phyloP scores from a whole-genome alignment of 2,329 filamentous ascomycete genomes.

The Sarocladiaceae sp. region DNA sequence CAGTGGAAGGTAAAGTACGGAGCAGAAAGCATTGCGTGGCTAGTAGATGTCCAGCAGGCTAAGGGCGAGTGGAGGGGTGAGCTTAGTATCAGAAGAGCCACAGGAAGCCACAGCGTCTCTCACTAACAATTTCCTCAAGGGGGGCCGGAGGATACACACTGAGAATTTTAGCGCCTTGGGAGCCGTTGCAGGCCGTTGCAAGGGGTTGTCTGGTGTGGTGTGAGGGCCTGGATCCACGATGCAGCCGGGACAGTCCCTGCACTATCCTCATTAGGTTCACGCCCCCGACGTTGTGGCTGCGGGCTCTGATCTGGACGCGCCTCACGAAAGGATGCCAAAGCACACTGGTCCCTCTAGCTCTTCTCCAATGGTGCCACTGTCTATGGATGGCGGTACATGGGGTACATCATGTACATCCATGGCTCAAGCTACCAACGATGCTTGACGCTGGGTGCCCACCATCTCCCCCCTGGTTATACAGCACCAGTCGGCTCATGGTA shows the following conservation, averaged over 20 bases:
- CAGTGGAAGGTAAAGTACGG: too few species aligned
- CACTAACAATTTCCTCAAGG: conserved; percentile 2
- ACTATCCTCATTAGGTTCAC: not conserved
- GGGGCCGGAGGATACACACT: too few species aligned
- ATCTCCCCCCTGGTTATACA: conserved; percentile 6
- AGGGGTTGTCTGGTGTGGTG: not conserved
- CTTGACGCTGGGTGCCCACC: conserved; percentile 7
- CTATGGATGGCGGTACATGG: conserved; percentile 7
- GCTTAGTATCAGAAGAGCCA: not conserved
- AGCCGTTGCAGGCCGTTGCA: conserved; percentile 8
- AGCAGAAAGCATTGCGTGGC: not conserved
- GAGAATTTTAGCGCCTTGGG: conserved; percentile 6
- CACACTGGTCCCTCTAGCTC: too few species aligned
- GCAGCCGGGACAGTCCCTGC: conserved; percentile 3
- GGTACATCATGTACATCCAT: conserved; percentile 6
- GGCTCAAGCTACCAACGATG: conserved; percentile 1
- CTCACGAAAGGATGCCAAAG: too few species aligned
- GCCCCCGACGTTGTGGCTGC: conserved; percentile 3
- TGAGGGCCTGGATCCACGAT: conserved; percentile 4
- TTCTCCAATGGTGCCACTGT: too few species aligned
- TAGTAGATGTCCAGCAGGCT: too few species aligned
- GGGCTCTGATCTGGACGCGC: not conserved
- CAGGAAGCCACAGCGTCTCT: conserved; percentile 5
- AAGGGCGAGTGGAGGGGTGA: not conserved
- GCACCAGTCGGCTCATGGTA: conserved; percentile 1